phyloP scores from a whole-genome alignment of 352 stramenopile genomes.

The Globisporangium recalcitrans region DNA sequence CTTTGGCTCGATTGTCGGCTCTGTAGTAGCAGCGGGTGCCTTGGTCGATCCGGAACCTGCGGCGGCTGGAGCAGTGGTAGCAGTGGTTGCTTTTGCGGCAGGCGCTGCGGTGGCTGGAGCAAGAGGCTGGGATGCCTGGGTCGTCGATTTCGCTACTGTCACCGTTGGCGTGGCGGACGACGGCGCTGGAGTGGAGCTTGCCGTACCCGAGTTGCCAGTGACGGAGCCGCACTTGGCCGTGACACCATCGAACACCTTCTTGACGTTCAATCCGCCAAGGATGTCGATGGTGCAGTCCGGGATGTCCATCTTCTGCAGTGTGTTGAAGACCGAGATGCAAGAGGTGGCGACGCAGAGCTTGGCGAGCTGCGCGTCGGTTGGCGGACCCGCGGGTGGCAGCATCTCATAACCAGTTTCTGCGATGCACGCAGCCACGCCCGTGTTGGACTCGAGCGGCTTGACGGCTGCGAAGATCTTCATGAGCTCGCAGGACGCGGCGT shows the following conservation, averaged over 20 bases:
- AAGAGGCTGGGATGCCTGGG: not conserved
- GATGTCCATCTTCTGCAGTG: conserved; percentile 30
- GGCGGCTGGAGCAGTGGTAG: not conserved
- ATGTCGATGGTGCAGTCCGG: conserved; percentile 39
- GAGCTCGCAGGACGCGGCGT: conserved; percentile 25
- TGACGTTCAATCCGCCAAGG: conserved; percentile 40
- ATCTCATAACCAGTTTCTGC: conserved; percentile 31
- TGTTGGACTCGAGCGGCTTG: conserved; percentile 29
- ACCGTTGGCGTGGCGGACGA: conserved; percentile 12
- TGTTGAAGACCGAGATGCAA: conserved; percentile 24
- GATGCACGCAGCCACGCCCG: conserved; percentile 29
- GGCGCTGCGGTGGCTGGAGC: not conserved
- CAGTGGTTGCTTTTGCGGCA: not conserved
- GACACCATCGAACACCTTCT: conserved; percentile 23
- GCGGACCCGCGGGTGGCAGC: conserved; percentile 21
- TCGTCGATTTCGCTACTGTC: conserved; percentile 3
- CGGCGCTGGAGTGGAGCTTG: not conserved
- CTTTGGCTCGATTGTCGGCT: conserved; percentile 12
- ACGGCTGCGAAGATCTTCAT: conserved; percentile 32
- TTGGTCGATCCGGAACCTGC: not conserved
- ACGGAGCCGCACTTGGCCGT: conserved; percentile 2
- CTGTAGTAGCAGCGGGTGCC: not conserved
- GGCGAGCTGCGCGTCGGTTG: conserved; percentile 26
- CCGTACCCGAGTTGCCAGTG: not conserved
- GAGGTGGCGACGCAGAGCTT: conserved; percentile 24